A percentile compares a stretch with the other conserved stretches of the same genome.
Conservation (phyloP, 2,329 filamentous ascomycete species). For the Zopfia rhizophila region DNA sequence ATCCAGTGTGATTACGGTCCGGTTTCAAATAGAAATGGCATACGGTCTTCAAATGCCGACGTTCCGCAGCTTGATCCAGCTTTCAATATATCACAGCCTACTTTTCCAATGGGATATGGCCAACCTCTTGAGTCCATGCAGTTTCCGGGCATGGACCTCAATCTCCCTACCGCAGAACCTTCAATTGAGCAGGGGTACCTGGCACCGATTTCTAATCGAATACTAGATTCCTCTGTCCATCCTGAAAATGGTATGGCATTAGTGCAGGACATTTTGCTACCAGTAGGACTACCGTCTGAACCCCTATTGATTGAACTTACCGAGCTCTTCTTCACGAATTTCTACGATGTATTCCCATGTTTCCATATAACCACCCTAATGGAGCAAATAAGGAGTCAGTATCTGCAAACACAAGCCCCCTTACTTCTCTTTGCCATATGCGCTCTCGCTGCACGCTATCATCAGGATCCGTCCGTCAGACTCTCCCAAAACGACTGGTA, state of each 20-base stretch:
- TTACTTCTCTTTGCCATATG: slow-evolving; percentile 40
- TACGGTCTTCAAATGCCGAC: background rate
- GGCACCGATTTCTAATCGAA: slow-evolving; percentile 7
- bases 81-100: slow-evolving; percentile 2
- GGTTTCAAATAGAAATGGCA: background rate
- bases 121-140: slow-evolving; percentile 15
- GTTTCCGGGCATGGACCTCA: slow-evolving; percentile 23
- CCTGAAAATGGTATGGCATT: slow-evolving; percentile 6
- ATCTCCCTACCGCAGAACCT: slow-evolving; percentile 8
- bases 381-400: slow-evolving; percentile 20
- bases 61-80: background rate
- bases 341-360: slow-evolving; percentile 36
- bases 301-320: slow-evolving; percentile 30
- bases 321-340: slow-evolving; percentile 38
- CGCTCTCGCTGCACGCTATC: slow-evolving; percentile 34
- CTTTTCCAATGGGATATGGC: slow-evolving; percentile 6
- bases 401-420: slow-evolving; percentile 30
- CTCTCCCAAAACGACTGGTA: slow-evolving; percentile 36
- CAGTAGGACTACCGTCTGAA: slow-evolving; percentile 27
- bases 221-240: slow-evolving; percentile 4
- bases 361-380: slow-evolving; percentile 38
- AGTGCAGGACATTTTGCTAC: slow-evolving; percentile 14
- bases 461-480: slow-evolving; percentile 32
- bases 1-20: slow-evolving; percentile 34
- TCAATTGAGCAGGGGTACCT: slow-evolving; percentile 3